Conservation (phyloP, 768 basidiomycete genomes). For the Galerina sulciceps region DNA sequence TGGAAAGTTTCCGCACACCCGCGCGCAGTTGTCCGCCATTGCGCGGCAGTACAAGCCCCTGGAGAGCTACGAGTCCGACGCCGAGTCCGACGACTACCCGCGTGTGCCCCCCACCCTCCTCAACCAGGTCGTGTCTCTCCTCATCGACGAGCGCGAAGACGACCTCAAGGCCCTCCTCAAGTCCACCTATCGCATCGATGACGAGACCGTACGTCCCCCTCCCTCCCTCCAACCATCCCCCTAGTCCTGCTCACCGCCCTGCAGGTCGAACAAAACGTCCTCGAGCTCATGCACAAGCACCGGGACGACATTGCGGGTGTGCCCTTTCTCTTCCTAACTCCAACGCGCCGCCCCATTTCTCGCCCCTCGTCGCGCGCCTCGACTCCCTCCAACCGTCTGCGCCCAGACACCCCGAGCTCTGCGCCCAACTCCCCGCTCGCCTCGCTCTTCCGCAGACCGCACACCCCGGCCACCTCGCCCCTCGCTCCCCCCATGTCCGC, state of each 20-base stretch:
- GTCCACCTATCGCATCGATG: constrained; percentile 69
- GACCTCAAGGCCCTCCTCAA: constrained; percentile 79
- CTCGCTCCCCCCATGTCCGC: constrained; percentile 57
- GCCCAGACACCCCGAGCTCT: constrained; percentile 78
- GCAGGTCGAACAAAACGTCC: constrained; percentile 84
- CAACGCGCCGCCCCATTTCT: constrained; percentile 77
- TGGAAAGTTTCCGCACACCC: constrained; percentile 77
- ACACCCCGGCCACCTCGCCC: constrained; percentile 80
- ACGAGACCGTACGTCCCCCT: constrained; percentile 62
- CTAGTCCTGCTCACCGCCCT: constrained; percentile 13
- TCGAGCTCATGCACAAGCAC: constrained; percentile 96
- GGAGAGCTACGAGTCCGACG: constrained; percentile 61
- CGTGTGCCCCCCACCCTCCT: constrained; percentile 66
- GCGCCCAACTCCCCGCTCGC: constrained; percentile 80
- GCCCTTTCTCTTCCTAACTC: constrained; percentile 82
- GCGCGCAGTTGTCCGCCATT: constrained; percentile 78
- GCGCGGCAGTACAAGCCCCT: constrained; percentile 71
- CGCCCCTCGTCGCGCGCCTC: constrained; percentile 83
- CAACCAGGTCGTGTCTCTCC: constrained; percentile 69
- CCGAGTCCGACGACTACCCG: constrained; percentile 53
- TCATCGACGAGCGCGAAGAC: constrained; percentile 87
- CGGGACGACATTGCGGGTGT: constrained; percentile 83
- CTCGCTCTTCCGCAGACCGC: constrained; percentile 75
- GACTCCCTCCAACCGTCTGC: constrained; percentile 65
- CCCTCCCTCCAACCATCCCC: too few relatives aligned